Evolutionary conservation across 306 rosid species (phyloP), one percentile per base, ranked within the genome.

Genomic region (Quercus suber): DNA sequence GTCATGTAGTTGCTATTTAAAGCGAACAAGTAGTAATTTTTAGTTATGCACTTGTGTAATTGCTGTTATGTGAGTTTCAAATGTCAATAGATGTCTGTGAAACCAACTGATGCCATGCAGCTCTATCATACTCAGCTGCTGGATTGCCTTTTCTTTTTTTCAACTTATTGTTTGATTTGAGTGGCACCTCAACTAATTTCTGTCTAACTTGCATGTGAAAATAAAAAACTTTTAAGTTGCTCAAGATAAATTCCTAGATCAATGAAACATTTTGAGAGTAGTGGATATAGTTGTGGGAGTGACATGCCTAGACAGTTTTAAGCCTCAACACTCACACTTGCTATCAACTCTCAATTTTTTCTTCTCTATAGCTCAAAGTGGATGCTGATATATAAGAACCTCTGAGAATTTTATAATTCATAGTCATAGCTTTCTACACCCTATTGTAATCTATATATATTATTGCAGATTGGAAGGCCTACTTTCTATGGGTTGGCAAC

Each of bases 401-500:
- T 2, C 7, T 30, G 7, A 64, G 53, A 49, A 49, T 49, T 49
- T 49, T 49, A 49, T 11, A 1, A 49, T 11, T 49, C 53, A 10
- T 49, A 30, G 12, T 15, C 43, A 5, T 15, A 28, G 37, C 72
- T 35, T 13, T 67, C 37, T 61, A 19, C 31, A 65, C 25, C 0
- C 20, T 8, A 7, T 67, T 35, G 19, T 19, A 3, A 5, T 5
- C n/a, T 31, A 17, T 3, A 35, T 19, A 35, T 35, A 1, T 33
- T 67, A 5, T 33, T 67, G 72, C 43, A 67, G 52, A 67, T 67
- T 67, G 52, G 72, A 33, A 67, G 72, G 49, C 52, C 72, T 67
- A 52, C 35, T 67, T 3, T 67, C 51, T 85, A 52, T 41, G 87
- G 92, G 49, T 84, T 89, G 10, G 89, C 92, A 20, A 87, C 87